Conservation (phyloP, 306 rosid genomes). For the Sicyos baderoa region DNA sequence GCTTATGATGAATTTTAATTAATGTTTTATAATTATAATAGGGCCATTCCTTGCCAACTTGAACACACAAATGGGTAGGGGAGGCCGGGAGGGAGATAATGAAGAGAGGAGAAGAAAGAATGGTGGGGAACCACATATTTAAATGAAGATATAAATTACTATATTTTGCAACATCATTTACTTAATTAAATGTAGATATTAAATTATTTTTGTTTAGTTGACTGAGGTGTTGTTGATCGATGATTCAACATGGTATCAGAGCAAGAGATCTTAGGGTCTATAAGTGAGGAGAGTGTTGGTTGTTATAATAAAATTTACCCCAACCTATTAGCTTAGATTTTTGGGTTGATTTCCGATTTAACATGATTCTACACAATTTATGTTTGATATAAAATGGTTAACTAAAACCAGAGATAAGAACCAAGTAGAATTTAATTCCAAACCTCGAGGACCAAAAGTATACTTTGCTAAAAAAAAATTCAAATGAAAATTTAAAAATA, state of each 20-base stretch:
- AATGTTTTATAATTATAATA: not conserved
- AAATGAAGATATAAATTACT: not conserved
- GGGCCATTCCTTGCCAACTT: not conserved
- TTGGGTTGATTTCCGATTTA: too few species aligned
- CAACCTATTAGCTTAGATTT: too few species aligned
- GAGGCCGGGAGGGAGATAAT: not conserved
- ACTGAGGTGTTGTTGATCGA: not conserved
- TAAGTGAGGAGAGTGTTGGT: too few species aligned
- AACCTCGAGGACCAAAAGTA: not conserved
- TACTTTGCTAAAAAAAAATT: not conserved
- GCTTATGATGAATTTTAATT: not conserved
- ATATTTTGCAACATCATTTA: not conserved
- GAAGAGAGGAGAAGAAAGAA: not conserved
- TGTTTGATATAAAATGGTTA: not conserved
- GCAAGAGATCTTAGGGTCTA: too few species aligned
- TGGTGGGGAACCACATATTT: not conserved
- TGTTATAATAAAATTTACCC: too few species aligned
- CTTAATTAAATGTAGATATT: not conserved
- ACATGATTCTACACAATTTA: too few species aligned
- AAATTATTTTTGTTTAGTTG: not conserved
- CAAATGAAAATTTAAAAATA: not conserved
- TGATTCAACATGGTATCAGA: too few species aligned
- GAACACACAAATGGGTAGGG: not conserved
- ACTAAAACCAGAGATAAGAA: not conserved
- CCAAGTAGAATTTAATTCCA: not conserved